Conservation (phyloP, 2,329 filamentous ascomycete genomes). For the Fusarium vanettenii region DNA sequence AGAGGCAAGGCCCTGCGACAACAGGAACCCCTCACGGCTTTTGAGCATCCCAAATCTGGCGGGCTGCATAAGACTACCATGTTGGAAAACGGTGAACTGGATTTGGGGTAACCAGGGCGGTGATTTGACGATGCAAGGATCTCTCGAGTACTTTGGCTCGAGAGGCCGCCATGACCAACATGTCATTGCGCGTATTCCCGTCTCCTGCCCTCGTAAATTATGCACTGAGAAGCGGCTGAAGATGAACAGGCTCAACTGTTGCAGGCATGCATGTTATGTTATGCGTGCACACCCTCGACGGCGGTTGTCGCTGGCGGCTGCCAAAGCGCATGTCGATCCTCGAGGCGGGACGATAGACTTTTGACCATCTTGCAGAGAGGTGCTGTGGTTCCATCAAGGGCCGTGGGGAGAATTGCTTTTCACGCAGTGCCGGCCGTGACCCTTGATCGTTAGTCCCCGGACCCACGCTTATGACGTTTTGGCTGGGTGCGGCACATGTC, state of each 20-base stretch:
- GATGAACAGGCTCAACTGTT: background rate
- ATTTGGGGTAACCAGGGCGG: constrained; percentile 30
- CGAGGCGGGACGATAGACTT: constrained; percentile 40
- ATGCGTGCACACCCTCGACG: constrained; percentile 34
- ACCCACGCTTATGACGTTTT: constrained; percentile 45
- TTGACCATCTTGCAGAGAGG: constrained; percentile 34
- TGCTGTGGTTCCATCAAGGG: constrained; percentile 21
- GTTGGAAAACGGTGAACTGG: constrained; percentile 33
- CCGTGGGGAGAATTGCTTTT: constrained; percentile 44
- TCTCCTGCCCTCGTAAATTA: background rate
- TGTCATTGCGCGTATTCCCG: background rate
- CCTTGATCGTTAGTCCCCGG: constrained; percentile 39
- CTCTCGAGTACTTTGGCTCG: constrained; percentile 12
- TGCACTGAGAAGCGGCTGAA: constrained; percentile 12
- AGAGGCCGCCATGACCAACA: constrained; percentile 24
- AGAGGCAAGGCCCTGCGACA: constrained; percentile 11
- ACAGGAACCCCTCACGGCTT: constrained; percentile 7
- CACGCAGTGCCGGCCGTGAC: constrained; percentile 41
- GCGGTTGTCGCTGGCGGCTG: constrained; percentile 21
- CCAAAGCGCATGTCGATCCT: constrained; percentile 41
- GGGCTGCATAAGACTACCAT: constrained; percentile 40
- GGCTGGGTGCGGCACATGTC: constrained; percentile 43
- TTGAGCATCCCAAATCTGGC: constrained; percentile 38
- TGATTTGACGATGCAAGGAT: constrained; percentile 30
- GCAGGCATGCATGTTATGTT: constrained; percentile 20